Evolutionary conservation across 805 yeast genomes (phyloP), one percentile per base, ranked within the genome.

Genomic region (Hanseniaspora meyeri): DNA sequence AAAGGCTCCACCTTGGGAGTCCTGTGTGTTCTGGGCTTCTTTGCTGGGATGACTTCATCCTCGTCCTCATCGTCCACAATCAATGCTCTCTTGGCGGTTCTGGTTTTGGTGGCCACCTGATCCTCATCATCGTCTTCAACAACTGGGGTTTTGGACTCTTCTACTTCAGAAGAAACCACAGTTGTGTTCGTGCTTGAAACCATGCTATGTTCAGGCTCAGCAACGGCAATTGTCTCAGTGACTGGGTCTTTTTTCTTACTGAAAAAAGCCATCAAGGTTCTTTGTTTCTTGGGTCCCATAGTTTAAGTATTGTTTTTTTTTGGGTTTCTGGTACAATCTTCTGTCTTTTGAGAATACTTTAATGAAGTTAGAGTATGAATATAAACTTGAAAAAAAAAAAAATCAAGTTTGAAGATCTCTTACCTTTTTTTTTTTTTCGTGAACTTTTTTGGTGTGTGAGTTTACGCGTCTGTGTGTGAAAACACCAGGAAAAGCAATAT

Each of bases 201-300:
- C 11, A 36, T 43, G 37, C 27, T 31, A 10, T 11, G n/a, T n/a
- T 24, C 40, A 4, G 38, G 31, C 5, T 31, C 19, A 1, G n/a
- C 8, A 12, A 19, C n/a, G 12, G 47, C 6, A 8, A 42, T 3
- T 16, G 19, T 14, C 12, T 19, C 11, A 7, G 20, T n/a, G 6
- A 11, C 8, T 14, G 54, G 20, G 14, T 43, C 46, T 31, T 53
- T 53, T 14, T 63, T 62, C 59, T 68, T 66, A 16, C 67, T 61
- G 62, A 70, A 67, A 62, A 70, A 69, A 12, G 70, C 66, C 49
- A 71, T 62, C 36, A 71, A 58, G 12, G 68, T 62, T 5, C 72
- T 65, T 60, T 72, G 74, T 51, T 71, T 70, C 65, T 68, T 62
- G 12, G 49, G 49, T 17, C 32, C 40, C 49, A 46, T 46, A 38